Base-by-base conservation (phyloP, 345 rosid species). In the Aethionema arabicum region DNA sequence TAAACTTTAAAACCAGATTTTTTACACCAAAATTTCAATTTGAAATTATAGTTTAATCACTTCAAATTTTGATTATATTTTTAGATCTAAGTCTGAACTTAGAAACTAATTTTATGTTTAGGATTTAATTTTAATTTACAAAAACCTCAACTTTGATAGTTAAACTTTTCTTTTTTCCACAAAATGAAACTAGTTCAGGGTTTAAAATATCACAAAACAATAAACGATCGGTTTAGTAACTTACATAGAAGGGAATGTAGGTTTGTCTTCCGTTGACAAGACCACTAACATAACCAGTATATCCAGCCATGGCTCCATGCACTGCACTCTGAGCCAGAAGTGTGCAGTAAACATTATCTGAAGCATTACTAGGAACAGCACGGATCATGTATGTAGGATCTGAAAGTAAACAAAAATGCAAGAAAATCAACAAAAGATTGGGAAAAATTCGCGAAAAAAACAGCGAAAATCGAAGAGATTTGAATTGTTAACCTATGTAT, bases 221-320 rank as follows among this genome's bases (percentile, higher is more conserved):
- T 4, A 12, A 40, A 8, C n/a, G 11, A 6, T 14, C n/a, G 13
- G 42, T 8, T 56, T 29, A 30, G 30, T 30, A 16, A 77, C 88
- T 78, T 74, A 89, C 95, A 33, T 83, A 66, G 75, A 84, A 89
- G 30, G 96, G 96, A 47, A 86, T 89, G 74, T 86, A 86, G 13
- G 87, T 81, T 56, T 89, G 96, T 66, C 95, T 78, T 61, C 91
- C 91, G 48, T 89, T 82, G 35, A 89, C 96, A 6, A 83, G 86
- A 62, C 96, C 95, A 36, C 76, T 71, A 4, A 85, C 81, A 61
- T 74, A 89, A 66, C 96, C 96, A 5, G 96, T 89, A 74, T 84
- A 86, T 48, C 95, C 96, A 11, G 96, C 95, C 96, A 89, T 89
- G 11, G 96, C 91, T 35, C 96, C 96, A 7, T 84, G 95, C 35